Evolutionary conservation across 768 basidiomycete genomes (phyloP).

Genomic region (Termitomyces sp.): DNA sequence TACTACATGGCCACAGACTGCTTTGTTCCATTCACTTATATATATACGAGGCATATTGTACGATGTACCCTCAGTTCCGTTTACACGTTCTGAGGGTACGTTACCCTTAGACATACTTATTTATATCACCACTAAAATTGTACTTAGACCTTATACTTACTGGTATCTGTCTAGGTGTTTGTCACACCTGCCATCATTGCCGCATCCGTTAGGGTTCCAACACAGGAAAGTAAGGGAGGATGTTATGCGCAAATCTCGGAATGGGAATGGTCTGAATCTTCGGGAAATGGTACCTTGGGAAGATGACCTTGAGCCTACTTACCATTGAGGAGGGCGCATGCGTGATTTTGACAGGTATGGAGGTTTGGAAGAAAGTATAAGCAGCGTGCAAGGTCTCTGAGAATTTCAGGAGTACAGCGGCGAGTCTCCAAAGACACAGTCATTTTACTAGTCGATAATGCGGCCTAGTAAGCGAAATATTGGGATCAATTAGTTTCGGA

Average conservation of each 20-base stretch:
- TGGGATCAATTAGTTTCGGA: not conserved
- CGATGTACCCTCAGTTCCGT: no score
- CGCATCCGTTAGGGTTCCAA: no score
- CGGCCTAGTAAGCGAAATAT: not conserved
- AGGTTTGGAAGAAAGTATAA: not conserved
- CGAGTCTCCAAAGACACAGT: not conserved
- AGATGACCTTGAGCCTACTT: not conserved
- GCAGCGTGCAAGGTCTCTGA: not conserved
- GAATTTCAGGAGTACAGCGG: not conserved
- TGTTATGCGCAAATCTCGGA: not conserved
- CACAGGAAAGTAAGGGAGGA: not conserved
- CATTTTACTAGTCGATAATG: not conserved
- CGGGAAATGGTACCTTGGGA: not conserved
- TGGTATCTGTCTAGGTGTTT: no score
- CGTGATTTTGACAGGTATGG: not conserved
- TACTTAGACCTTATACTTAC: no score
- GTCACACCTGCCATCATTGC: no score
- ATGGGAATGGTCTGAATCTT: not conserved
- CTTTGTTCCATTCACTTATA: no score
- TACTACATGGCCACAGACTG: no score
- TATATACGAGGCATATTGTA: no score
- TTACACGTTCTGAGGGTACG: no score
- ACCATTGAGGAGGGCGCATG: not conserved
- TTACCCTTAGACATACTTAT: no score
- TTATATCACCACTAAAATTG: no score